A percentile compares a stretch with the other conserved stretches of the same genome.
phyloP scores from a whole-genome alignment of 305 asterid species.

The Rubia tinctorum region DNA sequence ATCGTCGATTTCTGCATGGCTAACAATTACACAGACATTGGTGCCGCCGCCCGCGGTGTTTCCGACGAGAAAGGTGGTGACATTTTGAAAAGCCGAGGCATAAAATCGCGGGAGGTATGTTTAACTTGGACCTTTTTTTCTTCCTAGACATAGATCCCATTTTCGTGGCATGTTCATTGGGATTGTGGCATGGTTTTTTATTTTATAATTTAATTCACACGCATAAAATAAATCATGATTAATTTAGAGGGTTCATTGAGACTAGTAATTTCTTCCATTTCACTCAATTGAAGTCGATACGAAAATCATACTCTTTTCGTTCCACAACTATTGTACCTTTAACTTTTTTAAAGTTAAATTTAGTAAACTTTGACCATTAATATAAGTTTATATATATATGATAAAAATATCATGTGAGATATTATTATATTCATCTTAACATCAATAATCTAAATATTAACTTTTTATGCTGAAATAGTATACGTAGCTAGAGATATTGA shows the following conservation, averaged over 20 bases:
- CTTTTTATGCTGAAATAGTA: too few species aligned
- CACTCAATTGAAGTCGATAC: not conserved
- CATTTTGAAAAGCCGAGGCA: constrained; percentile 24
- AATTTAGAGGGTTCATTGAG: not conserved
- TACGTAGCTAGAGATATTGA: too few species aligned
- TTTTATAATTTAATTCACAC: not conserved
- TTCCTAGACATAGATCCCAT: constrained; percentile 21
- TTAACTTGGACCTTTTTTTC: not conserved
- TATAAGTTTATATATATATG: too few species aligned
- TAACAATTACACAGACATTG: constrained; percentile 11
- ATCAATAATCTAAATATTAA: too few species aligned
- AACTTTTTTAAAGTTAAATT: too few species aligned
- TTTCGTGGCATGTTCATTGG: constrained; percentile 33
- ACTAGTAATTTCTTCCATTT: not conserved
- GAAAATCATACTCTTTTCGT: too few species aligned
- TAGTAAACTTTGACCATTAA: too few species aligned
- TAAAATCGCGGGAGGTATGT: constrained; percentile 67
- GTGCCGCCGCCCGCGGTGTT: constrained; percentile 13
- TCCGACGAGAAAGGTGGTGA: constrained; percentile 21
- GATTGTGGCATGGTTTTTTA: constrained; percentile 4
- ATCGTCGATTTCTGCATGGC: constrained; percentile 54
- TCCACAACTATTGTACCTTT: too few species aligned
- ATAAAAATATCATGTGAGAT: too few species aligned
- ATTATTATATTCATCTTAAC: too few species aligned
- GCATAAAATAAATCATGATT: not conserved